Percentiles rank a stretch among this genome's conserved stretches.
Conservation (phyloP, 2,329 filamentous ascomycete species). For the Neopestalotiopsis rosae region DNA sequence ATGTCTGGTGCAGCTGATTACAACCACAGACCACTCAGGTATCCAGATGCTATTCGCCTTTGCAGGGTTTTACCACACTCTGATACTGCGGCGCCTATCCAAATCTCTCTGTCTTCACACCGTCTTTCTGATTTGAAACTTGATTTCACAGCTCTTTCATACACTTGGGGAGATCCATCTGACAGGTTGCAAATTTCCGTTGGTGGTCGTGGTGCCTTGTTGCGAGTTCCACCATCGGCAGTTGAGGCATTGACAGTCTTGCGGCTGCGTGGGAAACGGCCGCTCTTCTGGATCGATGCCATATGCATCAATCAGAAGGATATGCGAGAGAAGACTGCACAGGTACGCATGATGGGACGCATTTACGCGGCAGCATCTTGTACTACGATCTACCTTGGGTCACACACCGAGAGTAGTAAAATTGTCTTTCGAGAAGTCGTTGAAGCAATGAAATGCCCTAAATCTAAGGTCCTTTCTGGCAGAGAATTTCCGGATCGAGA, state of each 20-base stretch:
- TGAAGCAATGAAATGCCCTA: neutral
- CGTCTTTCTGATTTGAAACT: neutral
- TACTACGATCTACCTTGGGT: neutral
- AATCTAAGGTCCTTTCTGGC: no score
- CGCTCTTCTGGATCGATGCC: neutral
- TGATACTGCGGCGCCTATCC: neutral
- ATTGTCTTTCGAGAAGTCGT: neutral
- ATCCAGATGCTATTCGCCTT: neutral
- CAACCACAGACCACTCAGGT: neutral
- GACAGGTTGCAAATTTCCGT: neutral
- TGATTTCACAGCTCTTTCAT: neutral
- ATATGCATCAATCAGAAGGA: constrained; percentile 4
- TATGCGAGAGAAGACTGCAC: neutral
- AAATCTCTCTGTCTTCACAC: neutral
- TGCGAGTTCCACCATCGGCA: neutral
- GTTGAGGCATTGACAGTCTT: neutral
- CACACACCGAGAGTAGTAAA: neutral
- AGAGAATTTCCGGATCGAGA: neutral
- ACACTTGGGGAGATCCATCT: constrained; percentile 2
- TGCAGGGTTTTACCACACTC: neutral
- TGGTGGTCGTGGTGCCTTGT: neutral
- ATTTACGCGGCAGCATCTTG: neutral
- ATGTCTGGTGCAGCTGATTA: neutral
- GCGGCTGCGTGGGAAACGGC: neutral
- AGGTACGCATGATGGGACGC: neutral